Conservation (phyloP, 768 basidiomycete species). For the Clitopilus hobsonii region DNA sequence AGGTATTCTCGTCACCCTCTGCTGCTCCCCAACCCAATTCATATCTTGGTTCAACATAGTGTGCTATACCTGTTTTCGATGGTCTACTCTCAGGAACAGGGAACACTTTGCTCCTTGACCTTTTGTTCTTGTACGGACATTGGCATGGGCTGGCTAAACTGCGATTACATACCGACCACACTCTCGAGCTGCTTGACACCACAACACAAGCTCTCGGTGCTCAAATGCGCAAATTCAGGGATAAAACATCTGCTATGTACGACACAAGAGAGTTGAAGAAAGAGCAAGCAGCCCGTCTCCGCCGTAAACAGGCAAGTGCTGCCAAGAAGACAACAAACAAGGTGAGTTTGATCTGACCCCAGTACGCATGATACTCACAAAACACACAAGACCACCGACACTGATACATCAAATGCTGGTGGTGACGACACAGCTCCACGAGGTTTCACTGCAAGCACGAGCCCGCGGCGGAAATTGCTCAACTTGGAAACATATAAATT, state of each 20-base stretch:
- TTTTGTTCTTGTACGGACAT: constrained; percentile 24
- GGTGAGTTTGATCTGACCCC: constrained; percentile 7
- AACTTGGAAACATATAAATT: neutral
- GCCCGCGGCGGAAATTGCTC: no score
- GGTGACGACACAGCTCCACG: no score
- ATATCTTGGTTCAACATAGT: constrained; percentile 14
- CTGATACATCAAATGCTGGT: no score
- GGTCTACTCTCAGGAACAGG: constrained; percentile 27
- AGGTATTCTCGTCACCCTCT: neutral
- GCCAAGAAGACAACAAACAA: neutral
- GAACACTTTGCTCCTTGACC: constrained; percentile 17
- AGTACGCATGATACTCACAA: no score
- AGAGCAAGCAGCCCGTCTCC: constrained; percentile 8
- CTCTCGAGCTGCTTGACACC: constrained; percentile 15
- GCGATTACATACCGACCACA: constrained; percentile 30
- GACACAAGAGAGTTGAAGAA: neutral
- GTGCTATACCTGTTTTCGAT: constrained; percentile 28
- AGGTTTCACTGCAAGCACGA: no score
- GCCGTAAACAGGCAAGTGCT: constrained; percentile 8
- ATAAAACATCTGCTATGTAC: neutral
- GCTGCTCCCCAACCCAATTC: no score
- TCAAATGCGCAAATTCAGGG: constrained; percentile 18
- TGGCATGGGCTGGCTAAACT: constrained; percentile 35
- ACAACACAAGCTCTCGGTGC: constrained; percentile 23
- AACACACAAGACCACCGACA: no score